These are phyloP conservation scores for Paradendryphiella salina DNA, from an alignment of 2,329 filamentous ascomycete genomes.

Conservation along the genomic window DNA sequence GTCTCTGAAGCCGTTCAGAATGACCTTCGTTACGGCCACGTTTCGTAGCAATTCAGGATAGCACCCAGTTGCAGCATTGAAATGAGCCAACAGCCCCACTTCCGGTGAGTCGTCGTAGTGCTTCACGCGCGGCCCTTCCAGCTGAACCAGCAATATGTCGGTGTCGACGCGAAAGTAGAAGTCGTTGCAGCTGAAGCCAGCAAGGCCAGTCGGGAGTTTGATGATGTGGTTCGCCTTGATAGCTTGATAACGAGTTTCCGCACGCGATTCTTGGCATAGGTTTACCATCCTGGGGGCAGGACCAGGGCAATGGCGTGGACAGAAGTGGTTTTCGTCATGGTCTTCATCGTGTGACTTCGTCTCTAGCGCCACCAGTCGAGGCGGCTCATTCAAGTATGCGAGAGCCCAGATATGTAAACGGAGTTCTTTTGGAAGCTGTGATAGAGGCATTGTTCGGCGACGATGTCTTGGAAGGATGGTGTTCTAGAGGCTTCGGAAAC, in stretches of 20 bases:
- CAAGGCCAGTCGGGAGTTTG: constrained; percentile 5
- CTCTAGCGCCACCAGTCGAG: constrained; percentile 25
- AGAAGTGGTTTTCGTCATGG: constrained; percentile 26
- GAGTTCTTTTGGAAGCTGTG: constrained; percentile 27
- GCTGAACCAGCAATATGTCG: constrained; percentile 24
- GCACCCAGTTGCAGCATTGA: constrained; percentile 14
- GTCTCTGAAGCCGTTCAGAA: constrained; percentile 17
- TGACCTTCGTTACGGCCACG: constrained; percentile 22
- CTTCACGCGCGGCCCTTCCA: constrained; percentile 13
- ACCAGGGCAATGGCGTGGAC: constrained; percentile 27
- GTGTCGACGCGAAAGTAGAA: constrained; percentile 29
- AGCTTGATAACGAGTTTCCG: constrained; percentile 25
- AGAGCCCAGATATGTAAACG: constrained; percentile 30
- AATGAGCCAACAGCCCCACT: constrained; percentile 25
- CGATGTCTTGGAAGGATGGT: not conserved
- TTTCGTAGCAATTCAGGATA: constrained; percentile 13
- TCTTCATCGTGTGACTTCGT: constrained; percentile 20
- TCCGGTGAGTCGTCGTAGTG: constrained; percentile 30
- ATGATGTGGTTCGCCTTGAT: constrained; percentile 19
- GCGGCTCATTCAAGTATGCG: constrained; percentile 23
- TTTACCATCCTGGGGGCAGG: constrained; percentile 21
- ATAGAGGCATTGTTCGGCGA: constrained; percentile 22
- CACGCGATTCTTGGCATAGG: constrained; percentile 26
- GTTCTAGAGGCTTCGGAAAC: constrained; percentile 1
- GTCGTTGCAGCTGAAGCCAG: not conserved